Evolutionary conservation across 495 filamentous ascomycete genomes (phyloP).

Genomic region (Umbilicaria muhlenbergii): DNA sequence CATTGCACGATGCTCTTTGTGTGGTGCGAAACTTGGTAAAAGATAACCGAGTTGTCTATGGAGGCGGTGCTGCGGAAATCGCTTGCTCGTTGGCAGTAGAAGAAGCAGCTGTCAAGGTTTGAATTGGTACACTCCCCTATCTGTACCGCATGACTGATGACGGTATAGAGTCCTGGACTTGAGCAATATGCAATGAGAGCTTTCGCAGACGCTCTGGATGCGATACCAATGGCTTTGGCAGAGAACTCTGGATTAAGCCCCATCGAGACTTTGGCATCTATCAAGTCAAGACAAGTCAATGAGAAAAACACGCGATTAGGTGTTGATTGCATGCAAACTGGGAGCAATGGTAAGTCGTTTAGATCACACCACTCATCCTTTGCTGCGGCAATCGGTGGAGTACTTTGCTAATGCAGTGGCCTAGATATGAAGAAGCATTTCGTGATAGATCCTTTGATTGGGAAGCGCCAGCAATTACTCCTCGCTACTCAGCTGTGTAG

Average conservation of each 20-base stretch:
- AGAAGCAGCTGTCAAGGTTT: slow-evolving; percentile 76
- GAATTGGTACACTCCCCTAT: background rate
- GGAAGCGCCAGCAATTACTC: slow-evolving; percentile 91
- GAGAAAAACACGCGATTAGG: slow-evolving; percentile 72
- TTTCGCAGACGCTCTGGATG: slow-evolving; percentile 88
- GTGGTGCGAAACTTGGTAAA: slow-evolving; percentile 92
- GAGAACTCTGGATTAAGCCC: slow-evolving; percentile 95
- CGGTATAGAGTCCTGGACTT: slow-evolving; percentile 61
- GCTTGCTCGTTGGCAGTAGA: slow-evolving; percentile 94
- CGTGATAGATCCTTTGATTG: slow-evolving; percentile 94
- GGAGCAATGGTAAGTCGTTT: slow-evolving; percentile 54
- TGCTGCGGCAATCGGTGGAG: slow-evolving; percentile 1
- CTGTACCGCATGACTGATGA: background rate
- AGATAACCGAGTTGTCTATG: slow-evolving; percentile 97
- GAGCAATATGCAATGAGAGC: slow-evolving; percentile 99
- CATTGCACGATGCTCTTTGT: slow-evolving; percentile 91
- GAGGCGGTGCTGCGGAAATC: slow-evolving; percentile 93
- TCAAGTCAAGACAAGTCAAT: slow-evolving; percentile 93
- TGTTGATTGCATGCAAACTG: slow-evolving; percentile 93
- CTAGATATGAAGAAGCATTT: slow-evolving; percentile 90
- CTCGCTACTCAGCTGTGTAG: slow-evolving; percentile 94
- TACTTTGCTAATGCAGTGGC: slow-evolving; percentile 6
- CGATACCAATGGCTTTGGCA: slow-evolving; percentile 88
- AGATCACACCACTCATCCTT: background rate
- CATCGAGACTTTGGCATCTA: slow-evolving; percentile 82